Evolutionary conservation across 495 filamentous ascomycete species (phyloP), one percentile per base, ranked within the genome.

Genomic region (Penicillium alfredii): DNA sequence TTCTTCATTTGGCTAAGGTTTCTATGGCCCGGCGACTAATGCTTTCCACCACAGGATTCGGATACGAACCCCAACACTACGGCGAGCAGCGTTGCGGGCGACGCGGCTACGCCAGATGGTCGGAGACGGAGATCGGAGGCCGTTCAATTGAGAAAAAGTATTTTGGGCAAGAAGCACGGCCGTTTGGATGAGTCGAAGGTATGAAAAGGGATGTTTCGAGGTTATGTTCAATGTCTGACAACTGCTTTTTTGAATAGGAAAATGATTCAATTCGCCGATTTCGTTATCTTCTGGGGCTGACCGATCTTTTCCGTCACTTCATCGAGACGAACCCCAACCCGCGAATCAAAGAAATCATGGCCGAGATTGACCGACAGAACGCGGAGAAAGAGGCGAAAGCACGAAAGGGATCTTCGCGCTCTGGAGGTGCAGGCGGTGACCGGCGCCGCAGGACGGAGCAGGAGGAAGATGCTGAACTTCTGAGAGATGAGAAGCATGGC

Each of bases 271-370:
- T 95, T 55, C 80, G 92, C 47, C 74, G 93, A 56, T 98, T 97
- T 57, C 85, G 88, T 32, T 97, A 99, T 54, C 80, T 99, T 1
- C 76, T 99, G 5, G 93, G 93, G 16, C 69, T 97, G 31, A 99
- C 93, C 29, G 93, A 99, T 54, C 76, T 99, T 13, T 99, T 99
- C 70, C 85, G 93, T 42, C 93, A 99, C 63, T 99, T 99, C 62
- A 99, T 99, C 66, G 88, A 96, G 53, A 83, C 88, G 12, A 99
- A 94, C 54, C 92, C 88, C 2, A 86, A 96, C 47, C 89, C 89
- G 0, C 80, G 80, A 23, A 87, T 97, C 54, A 82, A 90, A 48
- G 82, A 90, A 27, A 84, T 96, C 35, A 88, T 97, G 72, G 74
- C 74, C 7, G 86, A 96, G 58, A 96, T 96, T 50, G 89, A 96